Conservation (phyloP, 2,329 filamentous ascomycete genomes). For the Arthrobotrys sinensis region DNA sequence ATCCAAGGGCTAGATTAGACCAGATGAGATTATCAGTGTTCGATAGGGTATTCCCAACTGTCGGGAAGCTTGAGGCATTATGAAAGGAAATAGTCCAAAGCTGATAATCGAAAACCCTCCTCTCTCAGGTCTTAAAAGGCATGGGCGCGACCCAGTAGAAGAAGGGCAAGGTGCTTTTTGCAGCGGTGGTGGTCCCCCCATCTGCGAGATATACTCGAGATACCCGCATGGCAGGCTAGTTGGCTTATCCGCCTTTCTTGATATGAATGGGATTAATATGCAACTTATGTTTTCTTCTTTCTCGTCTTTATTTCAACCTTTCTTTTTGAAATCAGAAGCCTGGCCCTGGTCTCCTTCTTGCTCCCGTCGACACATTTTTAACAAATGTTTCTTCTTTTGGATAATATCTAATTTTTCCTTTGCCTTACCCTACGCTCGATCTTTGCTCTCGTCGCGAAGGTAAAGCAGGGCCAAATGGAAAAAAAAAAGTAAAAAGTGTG, state of each 20-base stretch:
- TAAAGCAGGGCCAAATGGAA: slow-evolving; percentile 12
- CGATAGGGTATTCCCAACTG: slow-evolving; percentile 61
- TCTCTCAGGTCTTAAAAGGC: slow-evolving; percentile 58
- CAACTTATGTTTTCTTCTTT: slow-evolving; percentile 59
- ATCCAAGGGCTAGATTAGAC: slow-evolving; percentile 60
- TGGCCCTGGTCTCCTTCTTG: slow-evolving; percentile 36
- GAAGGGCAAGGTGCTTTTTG: slow-evolving; percentile 40
- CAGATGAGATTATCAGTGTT: slow-evolving; percentile 59
- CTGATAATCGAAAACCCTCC: slow-evolving; percentile 61
- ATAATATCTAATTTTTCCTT: slow-evolving; percentile 60
- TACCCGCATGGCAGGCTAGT: slow-evolving; percentile 57
- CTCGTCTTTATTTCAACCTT: slow-evolving; percentile 39
- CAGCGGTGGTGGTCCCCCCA: slow-evolving; percentile 59
- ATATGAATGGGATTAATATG: slow-evolving; percentile 55
- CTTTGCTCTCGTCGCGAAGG: slow-evolving; percentile 37
- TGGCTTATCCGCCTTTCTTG: slow-evolving; percentile 58
- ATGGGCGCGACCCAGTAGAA: slow-evolving; percentile 52
- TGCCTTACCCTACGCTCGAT: slow-evolving; percentile 50
- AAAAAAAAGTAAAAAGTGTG: slow-evolving; percentile 36
- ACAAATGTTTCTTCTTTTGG: slow-evolving; percentile 60
- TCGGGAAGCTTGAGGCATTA: slow-evolving; percentile 61
- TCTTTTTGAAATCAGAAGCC: slow-evolving; percentile 56
- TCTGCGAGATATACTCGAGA: slow-evolving; percentile 61
- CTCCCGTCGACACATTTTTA: slow-evolving; percentile 42
- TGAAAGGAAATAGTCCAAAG: slow-evolving; percentile 53